These are phyloP conservation scores for Ustilago shanxiensis DNA, from an alignment of 1,284 basidiomycete genomes.

Conservation along the genomic window DNA sequence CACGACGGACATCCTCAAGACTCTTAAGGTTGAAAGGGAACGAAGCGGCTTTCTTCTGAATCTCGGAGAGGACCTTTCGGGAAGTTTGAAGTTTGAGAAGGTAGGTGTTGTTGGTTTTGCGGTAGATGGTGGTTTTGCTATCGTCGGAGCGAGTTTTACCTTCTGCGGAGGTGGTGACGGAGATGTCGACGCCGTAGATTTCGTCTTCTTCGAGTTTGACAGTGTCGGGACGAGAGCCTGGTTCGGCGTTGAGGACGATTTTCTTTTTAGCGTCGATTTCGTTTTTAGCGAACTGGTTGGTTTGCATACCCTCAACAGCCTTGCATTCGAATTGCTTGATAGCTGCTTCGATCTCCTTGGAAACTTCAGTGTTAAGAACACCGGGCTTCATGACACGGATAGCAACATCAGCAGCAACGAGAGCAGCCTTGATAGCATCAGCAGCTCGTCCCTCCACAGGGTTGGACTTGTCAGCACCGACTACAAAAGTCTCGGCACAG, in stretches of 20 bases:
- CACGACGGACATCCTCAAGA: constrained; percentile 94
- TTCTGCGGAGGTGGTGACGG: constrained; percentile 73
- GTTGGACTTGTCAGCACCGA: constrained; percentile 79
- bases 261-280: constrained; percentile 75
- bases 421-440: constrained; percentile 92
- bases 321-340: constrained; percentile 70
- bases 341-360: constrained; percentile 84
- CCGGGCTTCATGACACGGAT: constrained; percentile 74
- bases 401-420: constrained; percentile 89
- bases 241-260: constrained; percentile 62
- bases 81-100: constrained; percentile 98
- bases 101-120: constrained; percentile 87
- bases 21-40: constrained; percentile 97
- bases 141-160: constrained; percentile 82
- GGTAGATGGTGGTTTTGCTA: constrained; percentile 91
- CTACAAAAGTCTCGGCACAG: constrained; percentile 80
- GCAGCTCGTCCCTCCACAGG: constrained; percentile 87
- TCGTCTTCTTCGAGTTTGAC: constrained; percentile 80
- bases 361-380: constrained; percentile 94
- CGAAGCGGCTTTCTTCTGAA: constrained; percentile 95
- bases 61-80: constrained; percentile 91
- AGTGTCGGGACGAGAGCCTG: constrained; percentile 59
- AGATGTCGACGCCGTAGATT: constrained; percentile 94
- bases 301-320: constrained; percentile 77
- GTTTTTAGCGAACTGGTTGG: constrained; percentile 96